phyloP scores from a whole-genome alignment of 139 green algal genomes.

The Marvania coccoides region DNA sequence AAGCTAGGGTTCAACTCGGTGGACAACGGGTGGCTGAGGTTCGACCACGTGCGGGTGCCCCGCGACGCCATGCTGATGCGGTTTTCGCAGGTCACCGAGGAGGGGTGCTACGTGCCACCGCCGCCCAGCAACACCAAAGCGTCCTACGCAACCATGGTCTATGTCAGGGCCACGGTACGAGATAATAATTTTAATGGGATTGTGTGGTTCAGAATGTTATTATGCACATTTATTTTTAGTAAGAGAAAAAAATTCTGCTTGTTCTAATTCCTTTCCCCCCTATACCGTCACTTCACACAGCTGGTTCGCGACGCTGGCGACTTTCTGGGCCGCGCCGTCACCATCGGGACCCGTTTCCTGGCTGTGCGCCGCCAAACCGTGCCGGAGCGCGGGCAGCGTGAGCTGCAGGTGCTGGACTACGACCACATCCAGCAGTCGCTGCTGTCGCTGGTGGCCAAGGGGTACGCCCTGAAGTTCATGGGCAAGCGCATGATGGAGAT shows the following conservation, averaged over 20 bases:
- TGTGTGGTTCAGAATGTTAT: too few relatives aligned
- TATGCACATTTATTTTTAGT: too few relatives aligned
- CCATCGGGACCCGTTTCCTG: conserved; percentile 80
- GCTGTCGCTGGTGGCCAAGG: conserved; percentile 67
- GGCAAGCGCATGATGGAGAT: conserved; percentile 43
- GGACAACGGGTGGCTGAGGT: conserved; percentile 82
- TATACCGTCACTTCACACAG: too few relatives aligned
- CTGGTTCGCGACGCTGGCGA: conserved; percentile 67
- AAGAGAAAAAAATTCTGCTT: too few relatives aligned
- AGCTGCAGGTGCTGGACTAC: conserved; percentile 93
- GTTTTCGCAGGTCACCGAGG: conserved; percentile 64
- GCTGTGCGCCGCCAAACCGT: conserved; percentile 78
- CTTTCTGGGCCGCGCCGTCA: conserved; percentile 67
- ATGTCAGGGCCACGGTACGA: conserved; percentile 74
- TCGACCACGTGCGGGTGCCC: conserved; percentile 66
- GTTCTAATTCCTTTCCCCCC: too few relatives aligned
- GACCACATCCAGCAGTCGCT: conserved; percentile 74
- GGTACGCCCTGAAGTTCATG: conserved; percentile 92
- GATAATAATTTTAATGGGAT: too few relatives aligned
- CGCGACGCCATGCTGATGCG: conserved; percentile 83
- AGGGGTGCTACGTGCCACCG: conserved; percentile 76
- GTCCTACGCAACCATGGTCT: conserved; percentile 90
- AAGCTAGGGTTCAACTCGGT: conserved; percentile 88
- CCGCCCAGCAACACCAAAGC: conserved; percentile 80
- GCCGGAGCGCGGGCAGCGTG: conserved; percentile 35